Percentiles rank a stretch among this genome's conserved stretches.
Conservation (phyloP, 495 filamentous ascomycete genomes). For the Talaromyces thailandensis region DNA sequence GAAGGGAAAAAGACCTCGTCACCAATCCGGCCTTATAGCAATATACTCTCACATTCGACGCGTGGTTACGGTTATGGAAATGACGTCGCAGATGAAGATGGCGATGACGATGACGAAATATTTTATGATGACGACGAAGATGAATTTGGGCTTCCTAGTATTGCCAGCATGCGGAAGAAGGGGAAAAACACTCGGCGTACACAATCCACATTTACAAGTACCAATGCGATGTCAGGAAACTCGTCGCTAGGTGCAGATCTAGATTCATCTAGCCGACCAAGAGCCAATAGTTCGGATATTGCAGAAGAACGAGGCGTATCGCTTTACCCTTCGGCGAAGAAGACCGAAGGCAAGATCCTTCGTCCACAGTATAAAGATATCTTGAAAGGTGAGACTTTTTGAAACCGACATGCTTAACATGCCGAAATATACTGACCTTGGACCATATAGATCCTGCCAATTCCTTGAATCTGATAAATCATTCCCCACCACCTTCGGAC, state of each 20-base stretch:
- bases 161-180: constrained; percentile 76
- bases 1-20: constrained; percentile 47
- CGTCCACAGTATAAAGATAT: constrained; percentile 97
- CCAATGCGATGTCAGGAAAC: constrained; percentile 37
- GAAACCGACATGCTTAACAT: background rate
- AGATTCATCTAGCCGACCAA: constrained; percentile 29
- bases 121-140: constrained; percentile 82
- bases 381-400: constrained; percentile 48
- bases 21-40: constrained; percentile 62
- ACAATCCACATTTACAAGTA: constrained; percentile 22
- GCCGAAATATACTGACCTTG: constrained; percentile 6
- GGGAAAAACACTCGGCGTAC: constrained; percentile 34
- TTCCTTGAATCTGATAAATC: constrained; percentile 85
- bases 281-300: constrained; percentile 80
- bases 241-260: constrained; percentile 16
- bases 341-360: constrained; percentile 85
- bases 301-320: constrained; percentile 83
- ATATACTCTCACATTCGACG: constrained; percentile 64
- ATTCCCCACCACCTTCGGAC: constrained; percentile 64
- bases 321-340: constrained; percentile 78
- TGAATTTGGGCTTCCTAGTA: constrained; percentile 86
- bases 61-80: constrained; percentile 66
- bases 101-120: constrained; percentile 54
- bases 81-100: constrained; percentile 37
- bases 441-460: constrained; percentile 72